These are phyloP conservation scores for Piloderma croceum DNA, from an alignment of 768 basidiomycete genomes.

Conservation along the genomic window DNA sequence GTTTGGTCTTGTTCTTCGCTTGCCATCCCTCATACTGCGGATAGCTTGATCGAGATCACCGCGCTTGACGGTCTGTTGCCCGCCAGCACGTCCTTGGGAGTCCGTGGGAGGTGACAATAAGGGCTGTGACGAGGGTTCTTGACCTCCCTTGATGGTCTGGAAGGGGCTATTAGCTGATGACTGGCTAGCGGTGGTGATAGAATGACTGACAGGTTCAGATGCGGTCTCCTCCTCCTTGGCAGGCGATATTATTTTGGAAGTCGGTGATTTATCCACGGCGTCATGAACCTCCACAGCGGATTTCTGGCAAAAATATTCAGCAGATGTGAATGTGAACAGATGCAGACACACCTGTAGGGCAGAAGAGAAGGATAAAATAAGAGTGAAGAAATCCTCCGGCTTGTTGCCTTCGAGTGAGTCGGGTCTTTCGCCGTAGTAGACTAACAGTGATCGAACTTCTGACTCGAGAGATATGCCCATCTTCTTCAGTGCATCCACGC, in stretches of 20 bases:
- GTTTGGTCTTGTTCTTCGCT: constrained; percentile 41
- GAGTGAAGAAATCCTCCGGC: constrained; percentile 78
- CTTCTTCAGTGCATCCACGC: constrained; percentile 60
- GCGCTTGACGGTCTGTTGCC: constrained; percentile 54
- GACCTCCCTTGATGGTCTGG: constrained; percentile 40
- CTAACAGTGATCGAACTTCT: constrained; percentile 55
- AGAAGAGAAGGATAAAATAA: constrained; percentile 69
- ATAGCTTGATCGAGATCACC: constrained; percentile 85
- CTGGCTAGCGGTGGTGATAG: background rate
- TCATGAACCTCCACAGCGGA: constrained; percentile 64
- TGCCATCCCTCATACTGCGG: constrained; percentile 69
- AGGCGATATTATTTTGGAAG: constrained; percentile 18
- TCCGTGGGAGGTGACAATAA: constrained; percentile 26
- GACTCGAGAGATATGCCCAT: constrained; percentile 51
- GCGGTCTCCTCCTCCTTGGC: constrained; percentile 15
- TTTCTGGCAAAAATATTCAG: constrained; percentile 42
- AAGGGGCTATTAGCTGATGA: constrained; percentile 6
- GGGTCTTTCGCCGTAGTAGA: constrained; percentile 75
- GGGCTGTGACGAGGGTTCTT: constrained; percentile 20
- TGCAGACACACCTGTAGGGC: constrained; percentile 50
- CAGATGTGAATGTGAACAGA: constrained; percentile 4
- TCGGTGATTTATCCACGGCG: constrained; percentile 32
- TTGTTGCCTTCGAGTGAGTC: constrained; percentile 59
- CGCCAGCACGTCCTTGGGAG: constrained; percentile 39
- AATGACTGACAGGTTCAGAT: constrained; percentile 17